These are phyloP conservation scores for Auriculariales sp. DNA, from an alignment of 768 basidiomycete genomes.

Conservation along the genomic window DNA sequence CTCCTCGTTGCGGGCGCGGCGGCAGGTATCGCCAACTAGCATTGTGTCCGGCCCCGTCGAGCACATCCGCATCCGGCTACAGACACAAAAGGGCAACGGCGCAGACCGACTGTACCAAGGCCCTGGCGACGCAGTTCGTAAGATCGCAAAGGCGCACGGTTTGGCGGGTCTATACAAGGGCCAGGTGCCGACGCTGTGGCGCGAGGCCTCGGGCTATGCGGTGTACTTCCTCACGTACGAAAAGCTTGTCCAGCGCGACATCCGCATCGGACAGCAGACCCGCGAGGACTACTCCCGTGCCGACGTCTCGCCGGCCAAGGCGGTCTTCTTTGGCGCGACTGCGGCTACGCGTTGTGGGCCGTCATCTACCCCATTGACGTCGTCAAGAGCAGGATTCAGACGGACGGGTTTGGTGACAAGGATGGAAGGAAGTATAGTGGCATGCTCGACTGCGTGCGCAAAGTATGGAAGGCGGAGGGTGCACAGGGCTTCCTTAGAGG, in stretches of 20 bases:
- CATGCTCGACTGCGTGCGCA: slow-evolving; percentile 68
- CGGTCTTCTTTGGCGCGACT: slow-evolving; percentile 78
- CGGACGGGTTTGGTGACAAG: slow-evolving; percentile 67
- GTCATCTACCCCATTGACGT: slow-evolving; percentile 93
- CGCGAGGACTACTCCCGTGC: slow-evolving; percentile 48
- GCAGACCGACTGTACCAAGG: slow-evolving; percentile 65
- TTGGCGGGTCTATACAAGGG: slow-evolving; percentile 85
- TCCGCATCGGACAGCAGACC: slow-evolving; percentile 21
- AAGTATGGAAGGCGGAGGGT: slow-evolving; percentile 75
- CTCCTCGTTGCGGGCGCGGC: slow-evolving; percentile 63
- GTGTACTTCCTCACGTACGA: slow-evolving; percentile 89
- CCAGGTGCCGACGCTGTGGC: slow-evolving; percentile 73
- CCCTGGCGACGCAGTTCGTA: slow-evolving; percentile 76
- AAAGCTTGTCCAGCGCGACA: slow-evolving; percentile 77
- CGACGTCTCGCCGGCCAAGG: slow-evolving; percentile 61
- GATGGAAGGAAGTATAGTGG: slow-evolving; percentile 74
- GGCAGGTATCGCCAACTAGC: slow-evolving; percentile 82
- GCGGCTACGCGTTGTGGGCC: slow-evolving; percentile 90
- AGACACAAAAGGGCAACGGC: slow-evolving; percentile 80
- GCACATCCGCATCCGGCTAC: slow-evolving; percentile 90
- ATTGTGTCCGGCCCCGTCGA: slow-evolving; percentile 93
- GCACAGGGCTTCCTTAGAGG: slow-evolving; percentile 79
- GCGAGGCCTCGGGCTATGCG: slow-evolving; percentile 73
- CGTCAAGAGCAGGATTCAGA: slow-evolving; percentile 93
- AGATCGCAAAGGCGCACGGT: slow-evolving; percentile 64